Evolutionary conservation across 2,329 filamentous ascomycete genomes (phyloP), one percentile per base, ranked within the genome.

Genomic region (Aspergillus pseudotamarii): DNA sequence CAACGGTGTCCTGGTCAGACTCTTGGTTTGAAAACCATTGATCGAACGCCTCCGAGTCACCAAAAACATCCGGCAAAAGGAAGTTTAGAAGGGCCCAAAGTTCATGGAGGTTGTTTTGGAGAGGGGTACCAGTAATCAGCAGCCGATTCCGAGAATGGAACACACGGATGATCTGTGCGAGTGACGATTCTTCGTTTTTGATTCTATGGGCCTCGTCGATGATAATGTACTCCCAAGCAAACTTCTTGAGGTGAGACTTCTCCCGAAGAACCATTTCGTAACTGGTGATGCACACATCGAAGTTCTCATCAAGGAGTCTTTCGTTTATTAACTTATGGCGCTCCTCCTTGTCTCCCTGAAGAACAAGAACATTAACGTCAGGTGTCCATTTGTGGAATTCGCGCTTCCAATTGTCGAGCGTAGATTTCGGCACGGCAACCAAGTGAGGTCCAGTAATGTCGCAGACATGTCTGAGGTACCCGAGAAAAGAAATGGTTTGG

Each of bases 221-320:
- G 70, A 99, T 97, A 78, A 99, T 99, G 79, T 99, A 99, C 78
- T 99, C 94, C 95, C 95, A 99, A 0, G 95, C 94, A 77, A 99
- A 96, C 78, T 98, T 98, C 82, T 95, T 97, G 69, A 99, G 80
- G 70, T 97, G 93, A 1, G 91, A 85, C 82, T 99, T 98, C 76
- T 99, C 95, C 62, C 95, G 89, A 14, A 99, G 84, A 64, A 99
- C 93, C 94, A 99, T 98, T 78, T 99, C 95, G 81, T 99, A 99
- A 77, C 94, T 97, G 16, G 95, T 99, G 76, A 99, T 92, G 81
- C 94, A 97, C 21, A 98, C 94, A 73, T 99, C 95, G 71, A 99
- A 99, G 69, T 96, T 92, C 77, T 97, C 93, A 64, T 96, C 92
- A 21, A 96, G 85, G n/a, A 99, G 84, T 5, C 92, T 91, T 19